These are phyloP conservation scores for Collybia mongolica DNA, from an alignment of 768 basidiomycete genomes.

Conservation along the genomic window DNA sequence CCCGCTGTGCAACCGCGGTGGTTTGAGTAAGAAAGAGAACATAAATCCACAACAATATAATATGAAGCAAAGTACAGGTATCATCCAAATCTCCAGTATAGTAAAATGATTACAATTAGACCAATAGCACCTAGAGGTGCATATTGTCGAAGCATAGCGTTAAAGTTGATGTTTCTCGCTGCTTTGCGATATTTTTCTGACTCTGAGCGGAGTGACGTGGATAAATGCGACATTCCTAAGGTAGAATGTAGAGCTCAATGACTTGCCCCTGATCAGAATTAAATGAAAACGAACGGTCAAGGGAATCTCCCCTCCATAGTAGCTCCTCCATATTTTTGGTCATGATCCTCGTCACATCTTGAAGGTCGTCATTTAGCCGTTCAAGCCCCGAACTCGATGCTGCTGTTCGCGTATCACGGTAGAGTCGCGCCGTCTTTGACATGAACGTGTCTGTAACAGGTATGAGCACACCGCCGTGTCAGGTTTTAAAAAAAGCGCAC, in stretches of 20 bases:
- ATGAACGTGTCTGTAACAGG: conserved; percentile 86
- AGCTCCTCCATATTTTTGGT: conserved; percentile 99
- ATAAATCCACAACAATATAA: conserved; percentile 7
- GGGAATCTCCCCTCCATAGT: conserved; percentile 95
- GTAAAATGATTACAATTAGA: conserved; percentile 72
- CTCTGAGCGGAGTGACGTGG: conserved; percentile 90
- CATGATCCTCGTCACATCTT: conserved; percentile 99
- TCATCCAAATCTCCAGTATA: conserved; percentile 76
- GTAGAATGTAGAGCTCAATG: not conserved
- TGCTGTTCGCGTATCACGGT: conserved; percentile 90
- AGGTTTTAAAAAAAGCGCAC: conserved; percentile 44
- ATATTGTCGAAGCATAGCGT: conserved; percentile 94
- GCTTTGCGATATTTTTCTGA: conserved; percentile 98
- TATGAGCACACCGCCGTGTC: not conserved
- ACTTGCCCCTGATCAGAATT: not conserved
- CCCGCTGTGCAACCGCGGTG: too few species aligned
- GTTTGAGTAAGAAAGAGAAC: conserved; percentile 5
- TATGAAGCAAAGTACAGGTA: conserved; percentile 26
- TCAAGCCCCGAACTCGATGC: conserved; percentile 73
- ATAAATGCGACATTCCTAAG: conserved; percentile 94
- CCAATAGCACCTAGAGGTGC: conserved; percentile 86
- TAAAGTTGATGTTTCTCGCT: conserved; percentile 89
- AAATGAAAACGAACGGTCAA: conserved; percentile 72
- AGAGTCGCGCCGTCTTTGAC: conserved; percentile 94
- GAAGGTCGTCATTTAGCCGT: conserved; percentile 91